Conservation (phyloP, 495 filamentous ascomycete genomes). For the Penicillium soppii region DNA sequence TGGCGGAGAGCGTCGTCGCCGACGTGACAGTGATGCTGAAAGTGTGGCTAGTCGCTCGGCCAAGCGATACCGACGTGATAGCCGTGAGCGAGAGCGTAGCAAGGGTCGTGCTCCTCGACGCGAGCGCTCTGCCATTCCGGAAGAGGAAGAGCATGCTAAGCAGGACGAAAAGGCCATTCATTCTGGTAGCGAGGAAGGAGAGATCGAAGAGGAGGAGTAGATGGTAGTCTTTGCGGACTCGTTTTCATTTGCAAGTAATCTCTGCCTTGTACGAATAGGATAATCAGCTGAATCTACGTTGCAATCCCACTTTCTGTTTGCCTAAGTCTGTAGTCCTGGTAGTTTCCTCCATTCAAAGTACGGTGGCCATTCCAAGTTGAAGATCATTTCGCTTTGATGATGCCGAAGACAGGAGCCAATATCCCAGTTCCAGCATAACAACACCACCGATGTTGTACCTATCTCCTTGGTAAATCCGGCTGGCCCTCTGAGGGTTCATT, state of each 20-base stretch:
- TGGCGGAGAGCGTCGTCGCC: conserved; percentile 53
- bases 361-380: too few relatives aligned
- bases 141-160: conserved; percentile 35
- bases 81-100: conserved; percentile 45
- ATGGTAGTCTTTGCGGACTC: neutral
- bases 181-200: conserved; percentile 93
- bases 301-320: too few relatives aligned
- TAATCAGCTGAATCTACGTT: conserved; percentile 1
- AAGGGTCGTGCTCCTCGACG: conserved; percentile 65
- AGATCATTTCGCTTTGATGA: too few relatives aligned
- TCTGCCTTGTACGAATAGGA: neutral
- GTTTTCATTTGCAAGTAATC: conserved; percentile 3
- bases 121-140: conserved; percentile 46
- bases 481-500: too few relatives aligned
- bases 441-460: too few relatives aligned
- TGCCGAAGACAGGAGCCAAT: too few relatives aligned
- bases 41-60: conserved; percentile 62
- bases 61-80: conserved; percentile 47
- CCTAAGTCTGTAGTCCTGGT: too few relatives aligned
- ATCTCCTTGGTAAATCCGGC: too few relatives aligned
- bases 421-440: too few relatives aligned
- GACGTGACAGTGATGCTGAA: conserved; percentile 74
- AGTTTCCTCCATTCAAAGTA: too few relatives aligned
- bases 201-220: conserved; percentile 86
- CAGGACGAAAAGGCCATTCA: conserved; percentile 69